A percentile compares a stretch with the other conserved stretches of the same genome.
Evolutionary conservation across 1,284 basidiomycete genomes (phyloP).

Genomic region (Rhodotorula sp.): DNA sequence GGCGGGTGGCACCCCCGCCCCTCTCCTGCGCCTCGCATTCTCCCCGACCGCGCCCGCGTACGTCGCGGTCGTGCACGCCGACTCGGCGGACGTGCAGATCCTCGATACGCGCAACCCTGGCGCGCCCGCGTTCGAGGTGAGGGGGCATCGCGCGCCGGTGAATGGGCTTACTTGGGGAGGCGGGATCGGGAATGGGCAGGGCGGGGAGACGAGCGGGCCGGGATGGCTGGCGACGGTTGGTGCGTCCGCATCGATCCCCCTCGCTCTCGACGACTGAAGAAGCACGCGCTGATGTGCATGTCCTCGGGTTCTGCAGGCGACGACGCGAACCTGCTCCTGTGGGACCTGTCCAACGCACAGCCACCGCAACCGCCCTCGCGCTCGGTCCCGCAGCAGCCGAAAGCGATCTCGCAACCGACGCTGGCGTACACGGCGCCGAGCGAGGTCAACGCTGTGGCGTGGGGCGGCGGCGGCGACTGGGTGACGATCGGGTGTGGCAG

Average conservation of each 20-base stretch:
- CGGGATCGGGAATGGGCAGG: conserved; percentile 35
- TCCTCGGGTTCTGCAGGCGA: conserved; percentile 63
- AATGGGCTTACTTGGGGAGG: conserved; percentile 87
- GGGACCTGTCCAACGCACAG: conserved; percentile 64
- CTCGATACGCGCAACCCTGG: conserved; percentile 93
- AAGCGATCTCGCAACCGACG: conserved; percentile 65
- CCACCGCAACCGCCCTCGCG: conserved; percentile 53
- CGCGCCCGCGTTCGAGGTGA: conserved; percentile 84
- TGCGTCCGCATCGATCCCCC: conserved; percentile 12
- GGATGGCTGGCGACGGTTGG: conserved; percentile 71
- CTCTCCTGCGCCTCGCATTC: conserved; percentile 79
- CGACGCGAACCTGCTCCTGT: conserved; percentile 84
- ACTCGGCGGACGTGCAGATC: conserved; percentile 80
- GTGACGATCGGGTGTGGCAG: conserved; percentile 84
- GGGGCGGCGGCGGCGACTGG: conserved; percentile 74
- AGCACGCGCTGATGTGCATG: not conserved
- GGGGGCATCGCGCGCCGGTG: conserved; percentile 72
- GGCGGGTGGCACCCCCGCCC: conserved; percentile 56
- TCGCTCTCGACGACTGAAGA: not conserved
- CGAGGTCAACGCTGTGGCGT: conserved; percentile 84
- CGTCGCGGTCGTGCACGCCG: conserved; percentile 91
- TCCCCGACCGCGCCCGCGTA: conserved; percentile 85
- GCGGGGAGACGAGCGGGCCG: conserved; percentile 61
- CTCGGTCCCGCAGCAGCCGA: conserved; percentile 33
- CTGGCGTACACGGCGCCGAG: conserved; percentile 77